phyloP scores from a whole-genome alignment of 345 rosid species.

The Bruguiera parviflora region DNA sequence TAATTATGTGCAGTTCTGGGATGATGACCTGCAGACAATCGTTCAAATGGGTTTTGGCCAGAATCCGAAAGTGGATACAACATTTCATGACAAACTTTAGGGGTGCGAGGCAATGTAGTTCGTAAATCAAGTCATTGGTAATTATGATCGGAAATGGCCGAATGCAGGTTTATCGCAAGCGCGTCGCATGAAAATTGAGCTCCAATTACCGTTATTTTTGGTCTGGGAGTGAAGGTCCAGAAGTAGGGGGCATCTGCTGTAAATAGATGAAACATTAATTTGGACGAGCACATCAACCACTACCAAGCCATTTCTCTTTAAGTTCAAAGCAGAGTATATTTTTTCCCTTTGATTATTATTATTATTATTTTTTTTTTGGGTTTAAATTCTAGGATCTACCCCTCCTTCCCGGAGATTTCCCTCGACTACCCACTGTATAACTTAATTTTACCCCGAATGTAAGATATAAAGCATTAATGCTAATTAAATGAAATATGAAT shows the following conservation, averaged over 20 bases:
- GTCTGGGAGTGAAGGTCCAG: constrained; percentile 25
- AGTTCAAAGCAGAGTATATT: constrained; percentile 20
- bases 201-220: constrained; percentile 43
- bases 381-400: constrained; percentile 14
- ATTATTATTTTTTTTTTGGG: neutral
- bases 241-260: constrained; percentile 41
- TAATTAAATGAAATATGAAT: constrained; percentile 25
- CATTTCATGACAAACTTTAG: constrained; percentile 26
- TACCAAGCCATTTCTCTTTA: constrained; percentile 17
- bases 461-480: constrained; percentile 26
- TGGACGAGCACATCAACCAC: constrained; percentile 27
- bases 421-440: constrained; percentile 33
- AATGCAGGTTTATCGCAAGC: constrained; percentile 53
- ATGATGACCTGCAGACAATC: constrained; percentile 70
- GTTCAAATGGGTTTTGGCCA: constrained; percentile 75
- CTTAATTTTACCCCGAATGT: constrained; percentile 26
- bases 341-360: neutral
- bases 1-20: constrained; percentile 46
- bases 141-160: constrained; percentile 14
- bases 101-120: constrained; percentile 25
- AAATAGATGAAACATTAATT: constrained; percentile 41
- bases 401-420: constrained; percentile 21
- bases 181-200: constrained; percentile 55
- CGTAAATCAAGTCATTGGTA: neutral
- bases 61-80: constrained; percentile 32